A percentile compares a stretch with the other conserved stretches of the same genome.
These are phyloP conservation scores for Diatrype stigma DNA, from an alignment of 2,329 filamentous ascomycete genomes.

Conservation along the genomic window DNA sequence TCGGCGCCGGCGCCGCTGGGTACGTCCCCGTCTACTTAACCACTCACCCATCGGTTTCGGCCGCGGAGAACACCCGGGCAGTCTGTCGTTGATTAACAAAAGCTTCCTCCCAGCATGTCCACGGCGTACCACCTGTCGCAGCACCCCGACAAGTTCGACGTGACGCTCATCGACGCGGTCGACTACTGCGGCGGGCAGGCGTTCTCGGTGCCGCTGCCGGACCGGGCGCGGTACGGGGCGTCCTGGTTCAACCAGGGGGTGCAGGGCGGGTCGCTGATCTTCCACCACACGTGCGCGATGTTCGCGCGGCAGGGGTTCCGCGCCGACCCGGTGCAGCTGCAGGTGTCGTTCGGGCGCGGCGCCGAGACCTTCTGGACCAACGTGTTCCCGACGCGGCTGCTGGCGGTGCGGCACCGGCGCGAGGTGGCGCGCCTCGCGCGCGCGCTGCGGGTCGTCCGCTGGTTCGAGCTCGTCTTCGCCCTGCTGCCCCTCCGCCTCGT, in stretches of 20 bases:
- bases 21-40: too few relatives aligned
- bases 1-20: constrained; percentile 39
- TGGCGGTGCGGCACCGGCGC: constrained; percentile 44
- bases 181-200: constrained; percentile 60
- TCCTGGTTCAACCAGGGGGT: constrained; percentile 61
- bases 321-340: constrained; percentile 51
- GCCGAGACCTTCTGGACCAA: constrained; percentile 55
- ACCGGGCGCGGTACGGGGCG: constrained; percentile 55
- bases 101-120: constrained; percentile 50
- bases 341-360: constrained; percentile 53
- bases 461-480: constrained; percentile 51
- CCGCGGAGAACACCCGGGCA: too few relatives aligned
- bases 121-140: constrained; percentile 56
- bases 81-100: too few relatives aligned
- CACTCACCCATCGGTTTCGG: too few relatives aligned
- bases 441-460: constrained; percentile 47
- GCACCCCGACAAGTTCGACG: constrained; percentile 55
- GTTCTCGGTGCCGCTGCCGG: constrained; percentile 56
- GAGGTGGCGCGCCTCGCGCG: constrained; percentile 45
- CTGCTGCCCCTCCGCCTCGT: constrained; percentile 38
- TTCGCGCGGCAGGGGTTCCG: constrained; percentile 51
- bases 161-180: constrained; percentile 53
- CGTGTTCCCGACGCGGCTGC: constrained; percentile 48
- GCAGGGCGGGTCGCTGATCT: constrained; percentile 55
- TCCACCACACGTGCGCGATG: constrained; percentile 57